Evolutionary conservation across 1,284 basidiomycete species (phyloP).

Genomic region (Ganoderma multipileum): DNA sequence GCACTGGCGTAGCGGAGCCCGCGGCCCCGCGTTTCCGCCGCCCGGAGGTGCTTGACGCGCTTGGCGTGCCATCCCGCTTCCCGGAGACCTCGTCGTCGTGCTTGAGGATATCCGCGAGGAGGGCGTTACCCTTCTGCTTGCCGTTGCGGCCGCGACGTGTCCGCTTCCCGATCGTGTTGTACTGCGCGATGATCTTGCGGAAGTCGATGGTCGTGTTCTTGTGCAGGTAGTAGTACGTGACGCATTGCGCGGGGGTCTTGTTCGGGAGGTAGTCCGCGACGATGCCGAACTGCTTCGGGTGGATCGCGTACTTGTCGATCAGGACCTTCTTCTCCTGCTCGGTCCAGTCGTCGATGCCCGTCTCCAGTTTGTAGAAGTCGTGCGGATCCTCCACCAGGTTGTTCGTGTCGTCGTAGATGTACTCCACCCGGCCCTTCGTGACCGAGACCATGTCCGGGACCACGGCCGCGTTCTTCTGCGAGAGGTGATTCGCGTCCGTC

Average conservation of each 20-base stretch:
- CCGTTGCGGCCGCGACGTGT: conserved; percentile 59
- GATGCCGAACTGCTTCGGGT: conserved; percentile 93
- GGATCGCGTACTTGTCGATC: conserved; percentile 81
- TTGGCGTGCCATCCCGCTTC: conserved; percentile 26
- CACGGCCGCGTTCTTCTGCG: conserved; percentile 85
- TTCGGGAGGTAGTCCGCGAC: conserved; percentile 85
- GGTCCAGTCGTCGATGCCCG: conserved; percentile 85
- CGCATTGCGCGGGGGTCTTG: conserved; percentile 91
- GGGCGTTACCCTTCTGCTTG: conserved; percentile 79
- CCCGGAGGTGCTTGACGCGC: conserved; percentile 26
- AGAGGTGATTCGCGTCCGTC: conserved; percentile 89
- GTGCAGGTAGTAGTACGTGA: conserved; percentile 94
- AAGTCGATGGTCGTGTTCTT: conserved; percentile 91
- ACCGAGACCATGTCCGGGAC: conserved; percentile 93
- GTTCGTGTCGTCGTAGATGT: conserved; percentile 86
- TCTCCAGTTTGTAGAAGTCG: conserved; percentile 79
- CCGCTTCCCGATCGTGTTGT: conserved; percentile 65
- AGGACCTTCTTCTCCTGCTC: conserved; percentile 86
- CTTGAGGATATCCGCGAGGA: conserved; percentile 79
- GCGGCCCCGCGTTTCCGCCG: conserved; percentile 29
- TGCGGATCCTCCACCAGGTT: conserved; percentile 81
- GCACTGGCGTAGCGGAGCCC: conserved; percentile 6
- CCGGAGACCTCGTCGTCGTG: conserved; percentile 73
- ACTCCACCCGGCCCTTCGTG: conserved; percentile 64
- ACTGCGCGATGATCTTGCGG: conserved; percentile 72